Conservation (phyloP, 352 stramenopile genomes). For the Pythium phragmiticola region DNA sequence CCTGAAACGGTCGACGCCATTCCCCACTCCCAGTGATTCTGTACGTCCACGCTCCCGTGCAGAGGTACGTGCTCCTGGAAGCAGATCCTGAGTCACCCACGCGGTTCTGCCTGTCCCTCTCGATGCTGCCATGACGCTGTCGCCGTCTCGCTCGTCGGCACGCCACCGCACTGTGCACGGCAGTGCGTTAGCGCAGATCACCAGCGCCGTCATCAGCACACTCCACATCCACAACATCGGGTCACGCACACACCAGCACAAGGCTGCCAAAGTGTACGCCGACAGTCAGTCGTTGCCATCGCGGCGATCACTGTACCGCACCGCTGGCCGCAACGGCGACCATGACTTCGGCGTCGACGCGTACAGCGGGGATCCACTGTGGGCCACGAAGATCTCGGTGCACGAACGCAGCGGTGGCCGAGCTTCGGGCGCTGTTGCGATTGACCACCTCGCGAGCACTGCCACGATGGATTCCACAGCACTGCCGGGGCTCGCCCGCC, state of each 20-base stretch:
- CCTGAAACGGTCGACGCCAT: no score
- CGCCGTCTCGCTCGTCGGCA: neutral
- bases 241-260: constrained; percentile 8
- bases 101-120: neutral
- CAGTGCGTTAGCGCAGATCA: constrained; percentile 14
- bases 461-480: neutral
- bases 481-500: neutral
- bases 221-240: constrained; percentile 15
- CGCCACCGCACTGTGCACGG: constrained; percentile 4
- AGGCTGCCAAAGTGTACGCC: constrained; percentile 16
- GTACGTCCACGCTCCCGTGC: neutral
- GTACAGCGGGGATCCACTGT: neutral
- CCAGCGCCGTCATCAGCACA: constrained; percentile 14
- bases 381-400: constrained; percentile 15
- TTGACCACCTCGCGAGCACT: neutral
- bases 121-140: constrained; percentile 8
- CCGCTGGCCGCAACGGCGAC: constrained; percentile 17
- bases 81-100: neutral
- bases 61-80: neutral
- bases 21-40: no score
- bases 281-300: constrained; percentile 16
- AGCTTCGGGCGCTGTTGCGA: neutral
- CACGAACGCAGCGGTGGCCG: constrained; percentile 8
- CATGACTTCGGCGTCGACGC: neutral
- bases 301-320: constrained; percentile 17